Base-by-base conservation (phyloP, 768 basidiomycete genomes). In the Mycena sanguinolenta region DNA sequence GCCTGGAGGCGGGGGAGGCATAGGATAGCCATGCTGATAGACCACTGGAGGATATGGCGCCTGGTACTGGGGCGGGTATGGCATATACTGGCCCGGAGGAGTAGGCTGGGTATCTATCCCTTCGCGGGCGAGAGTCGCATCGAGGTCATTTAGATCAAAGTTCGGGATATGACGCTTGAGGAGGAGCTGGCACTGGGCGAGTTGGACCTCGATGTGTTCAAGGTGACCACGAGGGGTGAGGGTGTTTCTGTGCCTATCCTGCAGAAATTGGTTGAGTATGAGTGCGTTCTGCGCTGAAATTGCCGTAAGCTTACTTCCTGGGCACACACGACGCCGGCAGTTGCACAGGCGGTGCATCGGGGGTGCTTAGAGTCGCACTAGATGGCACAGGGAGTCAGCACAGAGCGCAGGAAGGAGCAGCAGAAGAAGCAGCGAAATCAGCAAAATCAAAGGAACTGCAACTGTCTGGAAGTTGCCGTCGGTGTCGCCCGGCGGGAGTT, bases 361-460 rank as follows among this genome's bases (percentile, higher is more conserved):
- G 95, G 95, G 79, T 95, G 93, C 78, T 95, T 95, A 9, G 94
- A 95, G 81, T 96, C 95, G 87, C 95, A 96, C 95, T 96, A 77
- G 19, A 76, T 3, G 12, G 64, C 71, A 72, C 49, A 75, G 75
- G 53, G 73, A 75, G 58, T 72, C 66, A 75, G 63, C 44, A 46
- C 28, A 34, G 54, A 34, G 16, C 30, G 79, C 78, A 81, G 79
- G 82, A 81, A 82, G 81, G 2, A 7, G 2, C 17, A 32, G 79
- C 3, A 57, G 54, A 54, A 57, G 80, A 78, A 72, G 73, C 71
- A 73, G 50, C 74, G 72, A 75, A 78, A 79, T 81, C 76, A 79
- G 82, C 80, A 83, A 81, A 49, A 58, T 17, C 21, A 60, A 79
- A 14, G 32, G 58, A 58, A 66, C 19, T 28, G 80, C 81, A 16